Percentiles rank a stretch among this genome's conserved stretches.
Conservation (phyloP, 2,329 filamentous ascomycete genomes). For the Colletotrichum karsti region DNA sequence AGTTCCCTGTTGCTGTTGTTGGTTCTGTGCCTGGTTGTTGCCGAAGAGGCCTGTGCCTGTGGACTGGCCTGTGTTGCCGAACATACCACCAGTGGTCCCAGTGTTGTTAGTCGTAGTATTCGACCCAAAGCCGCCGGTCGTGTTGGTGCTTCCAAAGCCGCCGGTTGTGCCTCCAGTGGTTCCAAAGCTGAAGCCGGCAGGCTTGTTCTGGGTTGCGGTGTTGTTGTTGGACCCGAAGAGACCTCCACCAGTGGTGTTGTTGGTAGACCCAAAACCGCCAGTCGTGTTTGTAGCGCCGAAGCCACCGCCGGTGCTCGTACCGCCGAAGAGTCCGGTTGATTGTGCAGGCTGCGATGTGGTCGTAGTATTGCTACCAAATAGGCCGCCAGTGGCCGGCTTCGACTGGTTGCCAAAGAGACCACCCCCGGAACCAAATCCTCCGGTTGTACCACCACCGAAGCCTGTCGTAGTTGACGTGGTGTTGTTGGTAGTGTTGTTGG, state of each 20-base stretch:
- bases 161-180: constrained; percentile 44
- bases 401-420: constrained; percentile 50
- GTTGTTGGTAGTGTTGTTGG: constrained; percentile 30
- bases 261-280: constrained; percentile 42
- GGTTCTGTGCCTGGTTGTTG: constrained; percentile 33
- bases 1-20: constrained; percentile 27
- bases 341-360: constrained; percentile 29
- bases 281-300: constrained; percentile 21
- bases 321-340: constrained; percentile 33
- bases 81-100: constrained; percentile 47
- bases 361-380: constrained; percentile 11
- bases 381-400: constrained; percentile 26
- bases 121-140: constrained; percentile 50
- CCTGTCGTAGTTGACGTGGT: constrained; percentile 18
- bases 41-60: constrained; percentile 50
- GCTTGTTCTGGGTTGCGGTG: constrained; percentile 43
- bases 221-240: constrained; percentile 32
- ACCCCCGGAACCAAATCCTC: constrained; percentile 48
- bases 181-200: constrained; percentile 50
- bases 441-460: constrained; percentile 36
- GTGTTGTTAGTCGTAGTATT: constrained; percentile 37
- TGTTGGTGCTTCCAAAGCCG: constrained; percentile 40
- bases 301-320: constrained; percentile 31
- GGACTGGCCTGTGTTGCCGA: constrained; percentile 48
- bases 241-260: constrained; percentile 30